These are phyloP conservation scores for Ampelomyces quisqualis DNA, from an alignment of 2,329 filamentous ascomycete genomes.

Conservation along the genomic window DNA sequence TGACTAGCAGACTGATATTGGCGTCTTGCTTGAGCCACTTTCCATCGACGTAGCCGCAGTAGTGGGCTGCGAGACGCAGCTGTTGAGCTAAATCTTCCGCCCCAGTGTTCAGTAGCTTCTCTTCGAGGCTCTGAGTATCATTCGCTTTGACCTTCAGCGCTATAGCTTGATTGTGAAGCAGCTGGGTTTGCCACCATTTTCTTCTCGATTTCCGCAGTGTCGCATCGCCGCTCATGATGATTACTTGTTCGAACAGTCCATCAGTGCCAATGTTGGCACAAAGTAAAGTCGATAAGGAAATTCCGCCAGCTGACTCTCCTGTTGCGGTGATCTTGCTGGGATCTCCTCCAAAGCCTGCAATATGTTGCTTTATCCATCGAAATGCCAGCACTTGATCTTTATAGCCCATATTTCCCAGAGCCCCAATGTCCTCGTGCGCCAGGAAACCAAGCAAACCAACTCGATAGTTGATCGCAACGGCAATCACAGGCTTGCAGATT, in stretches of 20 bases:
- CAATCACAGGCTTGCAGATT: conserved; percentile 50
- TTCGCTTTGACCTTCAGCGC: conserved; percentile 18
- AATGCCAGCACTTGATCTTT: conserved; percentile 42
- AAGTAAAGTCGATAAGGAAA: conserved; percentile 30
- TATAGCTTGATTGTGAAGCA: conserved; percentile 27
- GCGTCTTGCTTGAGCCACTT: conserved; percentile 23
- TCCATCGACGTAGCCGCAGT: conserved; percentile 28
- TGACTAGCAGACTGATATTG: conserved; percentile 16
- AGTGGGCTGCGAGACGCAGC: conserved; percentile 30
- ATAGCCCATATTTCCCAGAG: conserved; percentile 34
- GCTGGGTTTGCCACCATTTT: conserved; percentile 27
- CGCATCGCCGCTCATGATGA: conserved; percentile 36
- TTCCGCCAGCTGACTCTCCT: conserved; percentile 53
- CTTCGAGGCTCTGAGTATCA: conserved; percentile 11
- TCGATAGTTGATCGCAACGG: conserved; percentile 42
- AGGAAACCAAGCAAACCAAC: conserved; percentile 40
- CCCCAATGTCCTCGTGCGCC: conserved; percentile 50
- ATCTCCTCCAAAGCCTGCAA: conserved; percentile 46
- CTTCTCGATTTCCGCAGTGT: conserved; percentile 32
- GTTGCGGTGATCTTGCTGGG: conserved; percentile 42
- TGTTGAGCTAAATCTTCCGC: conserved; percentile 23
- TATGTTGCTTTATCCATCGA: conserved; percentile 43
- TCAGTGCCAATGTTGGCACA: conserved; percentile 27
- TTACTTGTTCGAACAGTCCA: conserved; percentile 29
- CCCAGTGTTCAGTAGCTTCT: conserved; percentile 16